Conservation (phyloP, 1,284 basidiomycete genomes). For the Mycosarcoma mackinlayi region DNA sequence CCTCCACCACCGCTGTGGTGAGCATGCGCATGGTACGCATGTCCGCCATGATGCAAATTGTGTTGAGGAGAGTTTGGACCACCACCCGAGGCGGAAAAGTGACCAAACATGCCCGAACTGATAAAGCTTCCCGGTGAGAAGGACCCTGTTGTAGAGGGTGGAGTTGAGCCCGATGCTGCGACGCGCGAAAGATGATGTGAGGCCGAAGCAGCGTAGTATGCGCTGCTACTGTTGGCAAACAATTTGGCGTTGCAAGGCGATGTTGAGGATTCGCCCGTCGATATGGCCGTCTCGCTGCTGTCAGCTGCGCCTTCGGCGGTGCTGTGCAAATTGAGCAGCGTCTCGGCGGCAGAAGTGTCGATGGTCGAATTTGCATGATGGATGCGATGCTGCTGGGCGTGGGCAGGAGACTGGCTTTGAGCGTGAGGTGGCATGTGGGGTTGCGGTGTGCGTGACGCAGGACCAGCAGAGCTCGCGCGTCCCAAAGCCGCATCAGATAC, state of each 20-base stretch:
- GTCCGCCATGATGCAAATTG: constrained; percentile 6
- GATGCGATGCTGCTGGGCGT: background rate
- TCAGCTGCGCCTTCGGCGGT: background rate
- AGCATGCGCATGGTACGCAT: constrained; percentile 11
- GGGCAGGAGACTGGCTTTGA: background rate
- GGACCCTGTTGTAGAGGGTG: constrained; percentile 1
- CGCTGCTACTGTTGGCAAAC: constrained; percentile 4
- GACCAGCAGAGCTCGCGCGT: constrained; percentile 18
- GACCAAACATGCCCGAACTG: constrained; percentile 45
- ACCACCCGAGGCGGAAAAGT: constrained; percentile 22
- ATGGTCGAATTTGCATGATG: constrained; percentile 23
- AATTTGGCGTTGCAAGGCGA: constrained; percentile 8
- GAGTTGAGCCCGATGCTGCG: constrained; percentile 2
- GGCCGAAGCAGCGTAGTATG: constrained; percentile 6
- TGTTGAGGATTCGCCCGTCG: constrained; percentile 4
- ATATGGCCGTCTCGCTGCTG: background rate
- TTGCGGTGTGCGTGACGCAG: background rate
- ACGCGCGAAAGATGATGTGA: constrained; percentile 10
- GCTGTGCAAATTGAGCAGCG: constrained; percentile 39
- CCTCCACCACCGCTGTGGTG: background rate
- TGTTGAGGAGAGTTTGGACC: constrained; percentile 18
- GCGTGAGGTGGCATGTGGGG: background rate
- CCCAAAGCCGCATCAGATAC: background rate
- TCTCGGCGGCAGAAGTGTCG: constrained; percentile 40
- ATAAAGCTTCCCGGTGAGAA: constrained; percentile 40